Percentiles rank a stretch among this genome's conserved stretches.
Conservation (phyloP, 176 grass and related monocot species). For the Cocos nucifera region DNA sequence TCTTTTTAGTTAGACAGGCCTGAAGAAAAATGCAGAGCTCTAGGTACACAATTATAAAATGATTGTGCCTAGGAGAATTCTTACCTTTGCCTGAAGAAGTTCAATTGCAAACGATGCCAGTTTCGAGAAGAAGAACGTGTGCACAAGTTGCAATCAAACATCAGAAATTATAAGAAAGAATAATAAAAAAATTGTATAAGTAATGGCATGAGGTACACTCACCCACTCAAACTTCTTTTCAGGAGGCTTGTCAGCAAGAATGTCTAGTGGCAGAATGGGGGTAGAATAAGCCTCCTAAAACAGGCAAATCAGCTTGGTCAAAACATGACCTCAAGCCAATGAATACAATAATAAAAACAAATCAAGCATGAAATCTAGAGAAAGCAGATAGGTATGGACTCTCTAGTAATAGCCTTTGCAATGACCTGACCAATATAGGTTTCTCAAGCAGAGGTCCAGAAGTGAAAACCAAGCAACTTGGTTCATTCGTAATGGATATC, state of each 20-base stretch:
- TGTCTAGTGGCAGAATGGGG: slow-evolving; percentile 61
- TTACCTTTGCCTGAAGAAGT: slow-evolving; percentile 74
- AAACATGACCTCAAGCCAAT: too few relatives aligned
- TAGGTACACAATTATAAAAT: too few relatives aligned
- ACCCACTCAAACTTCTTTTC: slow-evolving; percentile 96
- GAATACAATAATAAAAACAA: neutral
- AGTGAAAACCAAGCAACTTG: too few relatives aligned
- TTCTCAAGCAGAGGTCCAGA: too few relatives aligned
- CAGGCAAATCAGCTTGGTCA: slow-evolving; percentile 15
- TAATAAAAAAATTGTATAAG: neutral
- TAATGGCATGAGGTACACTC: slow-evolving; percentile 15
- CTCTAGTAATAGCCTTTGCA: too few relatives aligned
- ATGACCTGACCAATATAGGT: too few relatives aligned
- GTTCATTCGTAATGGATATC: too few relatives aligned
- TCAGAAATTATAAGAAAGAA: slow-evolving; percentile 9
- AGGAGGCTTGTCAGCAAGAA: slow-evolving; percentile 72
- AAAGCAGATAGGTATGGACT: too few relatives aligned
- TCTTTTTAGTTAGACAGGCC: neutral
- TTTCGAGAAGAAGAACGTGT: neutral
- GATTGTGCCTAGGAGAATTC: neutral
- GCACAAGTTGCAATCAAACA: slow-evolving; percentile 8
- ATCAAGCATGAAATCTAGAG: neutral
- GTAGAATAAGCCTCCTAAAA: slow-evolving; percentile 83
- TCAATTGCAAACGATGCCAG: neutral
- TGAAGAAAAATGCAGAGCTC: neutral